Evolutionary conservation across 163 green algal genomes (phyloP).

Genomic region (Coccomyxa subellipsoidea): DNA sequence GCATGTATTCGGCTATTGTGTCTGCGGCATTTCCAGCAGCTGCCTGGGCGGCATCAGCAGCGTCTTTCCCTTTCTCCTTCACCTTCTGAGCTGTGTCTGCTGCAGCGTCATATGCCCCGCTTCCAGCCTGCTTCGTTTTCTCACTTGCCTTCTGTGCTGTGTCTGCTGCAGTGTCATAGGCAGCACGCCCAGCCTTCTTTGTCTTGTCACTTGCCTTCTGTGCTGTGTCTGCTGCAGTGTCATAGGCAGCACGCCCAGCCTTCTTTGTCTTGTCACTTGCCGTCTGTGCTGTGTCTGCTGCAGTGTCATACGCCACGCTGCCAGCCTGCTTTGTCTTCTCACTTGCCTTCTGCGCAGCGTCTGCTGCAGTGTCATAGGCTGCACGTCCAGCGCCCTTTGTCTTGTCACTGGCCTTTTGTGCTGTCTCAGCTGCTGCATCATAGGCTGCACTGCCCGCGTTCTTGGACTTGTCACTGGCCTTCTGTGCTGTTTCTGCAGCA

Average conservation of each 20-base stretch:
- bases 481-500: not conserved
- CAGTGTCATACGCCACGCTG: not conserved
- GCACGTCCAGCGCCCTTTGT: not conserved
- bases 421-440: not conserved
- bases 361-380: not conserved
- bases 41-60: not conserved
- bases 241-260: not conserved
- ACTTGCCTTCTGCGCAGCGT: not conserved
- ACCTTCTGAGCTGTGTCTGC: not conserved
- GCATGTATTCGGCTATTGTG: not conserved
- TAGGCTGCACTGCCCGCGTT: not conserved
- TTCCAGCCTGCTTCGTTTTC: not conserved
- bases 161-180: slow-evolving; percentile 6
- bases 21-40: not conserved
- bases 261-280: not conserved
- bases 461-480: not conserved
- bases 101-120: not conserved
- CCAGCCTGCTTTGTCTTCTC: not conserved
- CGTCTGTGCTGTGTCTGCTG: not conserved
- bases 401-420: not conserved
- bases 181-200: not conserved
- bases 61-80: not conserved
- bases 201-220: not conserved
- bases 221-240: slow-evolving; percentile 3
- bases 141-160: not conserved